Base-by-base conservation (phyloP, 345 rosid genomes). In the Combretum micranthum region DNA sequence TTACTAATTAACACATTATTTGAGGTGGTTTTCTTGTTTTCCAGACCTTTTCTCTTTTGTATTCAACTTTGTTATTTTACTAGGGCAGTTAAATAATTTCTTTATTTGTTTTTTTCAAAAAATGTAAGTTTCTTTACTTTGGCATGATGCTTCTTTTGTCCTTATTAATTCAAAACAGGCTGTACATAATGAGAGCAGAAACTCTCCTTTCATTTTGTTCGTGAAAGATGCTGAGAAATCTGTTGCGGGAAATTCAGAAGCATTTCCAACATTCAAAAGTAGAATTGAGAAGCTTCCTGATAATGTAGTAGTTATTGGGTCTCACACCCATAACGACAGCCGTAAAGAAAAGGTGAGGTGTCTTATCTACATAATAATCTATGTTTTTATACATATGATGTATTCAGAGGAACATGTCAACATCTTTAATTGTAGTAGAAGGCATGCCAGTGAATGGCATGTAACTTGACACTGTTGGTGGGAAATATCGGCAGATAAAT, bases 151-250 rank as follows among this genome's bases (percentile, higher is more conserved):
- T 55, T 18, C 50, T 57, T 61, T 61, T 25, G 25, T 32, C 15
- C 51, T 12, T 55, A 62, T 70, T 19, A 47, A 57, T 62, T 57
- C 5, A 32, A 32, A 5, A 32, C 77, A 90, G 97, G 89, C 69
- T 68, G 82, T 87, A 63, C 49, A 44, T 20, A 73, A 62, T 37
- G 96, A 77, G 78, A 91, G 98, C 80, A 78, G 81, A 72, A 77
- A 65, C 65, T 77, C 72, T 66, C 88, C 98, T 70, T 82, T 91
- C 73, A 82, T 91, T 79, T 77, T 91, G 78, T 91, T 85, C 49
- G 55, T 86, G 90, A 91, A 86, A 84, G 96, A 91, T 68, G 83
- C 82, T 55, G 96, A 91, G 84, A 86, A 91, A 80, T 84, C 86
- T 67, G 68, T 82, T 74, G 87, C 72, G 20, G 90, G 91, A 61